Conservation (phyloP, 208 protist species). For the Herpetomonas muscarum region DNA sequence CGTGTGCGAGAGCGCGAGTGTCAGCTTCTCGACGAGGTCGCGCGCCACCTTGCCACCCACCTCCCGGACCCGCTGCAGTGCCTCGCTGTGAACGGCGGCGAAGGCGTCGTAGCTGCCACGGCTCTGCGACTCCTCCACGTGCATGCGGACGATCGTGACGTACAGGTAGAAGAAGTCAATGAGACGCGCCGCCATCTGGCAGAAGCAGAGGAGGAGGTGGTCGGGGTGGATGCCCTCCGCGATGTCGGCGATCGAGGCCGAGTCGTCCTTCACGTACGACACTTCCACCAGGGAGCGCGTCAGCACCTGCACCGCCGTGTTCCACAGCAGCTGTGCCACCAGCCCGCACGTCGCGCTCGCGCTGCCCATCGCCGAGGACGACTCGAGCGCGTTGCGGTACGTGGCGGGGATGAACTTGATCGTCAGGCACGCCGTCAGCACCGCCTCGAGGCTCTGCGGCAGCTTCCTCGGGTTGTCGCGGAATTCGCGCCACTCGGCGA, state of each 20-base stretch:
- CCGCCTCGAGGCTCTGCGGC: constrained; percentile 30
- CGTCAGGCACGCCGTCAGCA: constrained; percentile 62
- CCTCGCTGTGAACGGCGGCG: constrained; percentile 39
- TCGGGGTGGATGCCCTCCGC: constrained; percentile 73
- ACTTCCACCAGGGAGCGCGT: constrained; percentile 68
- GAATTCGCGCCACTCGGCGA: constrained; percentile 71
- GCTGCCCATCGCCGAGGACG: constrained; percentile 29
- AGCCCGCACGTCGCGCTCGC: constrained; percentile 26
- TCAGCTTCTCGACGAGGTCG: constrained; percentile 76
- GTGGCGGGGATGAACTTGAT: constrained; percentile 65
- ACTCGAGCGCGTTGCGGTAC: constrained; percentile 68
- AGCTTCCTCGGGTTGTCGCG: constrained; percentile 44
- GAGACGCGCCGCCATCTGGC: constrained; percentile 65
- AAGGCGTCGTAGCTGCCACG: constrained; percentile 17
- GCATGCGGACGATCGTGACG: constrained; percentile 44
- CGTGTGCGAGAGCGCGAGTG: constrained; percentile 36
- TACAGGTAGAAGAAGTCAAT: constrained; percentile 81
- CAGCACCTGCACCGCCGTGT: constrained; percentile 61
- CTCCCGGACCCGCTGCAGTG: constrained; percentile 29
- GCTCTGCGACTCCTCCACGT: constrained; percentile 35
- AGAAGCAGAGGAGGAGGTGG: constrained; percentile 62
- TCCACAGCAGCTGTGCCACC: constrained; percentile 62
- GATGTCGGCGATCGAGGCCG: constrained; percentile 54
- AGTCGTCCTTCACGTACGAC: constrained; percentile 64
- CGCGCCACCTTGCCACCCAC: constrained; percentile 56